phyloP scores from a whole-genome alignment of 805 yeast species.

The Candida dajiaensis region DNA sequence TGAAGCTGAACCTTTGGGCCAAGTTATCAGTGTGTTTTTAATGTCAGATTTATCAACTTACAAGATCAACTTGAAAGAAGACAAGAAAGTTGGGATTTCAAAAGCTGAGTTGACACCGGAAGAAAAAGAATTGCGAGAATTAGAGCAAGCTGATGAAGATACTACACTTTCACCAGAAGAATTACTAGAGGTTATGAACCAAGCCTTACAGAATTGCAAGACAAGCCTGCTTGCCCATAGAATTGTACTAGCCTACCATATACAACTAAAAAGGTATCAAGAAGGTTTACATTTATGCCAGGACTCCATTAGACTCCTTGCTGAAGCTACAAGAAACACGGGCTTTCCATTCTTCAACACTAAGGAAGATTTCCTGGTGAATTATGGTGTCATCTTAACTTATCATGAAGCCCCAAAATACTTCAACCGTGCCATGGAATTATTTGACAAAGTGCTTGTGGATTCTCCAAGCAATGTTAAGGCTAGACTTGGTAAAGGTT shows the following conservation, averaged over 20 bases:
- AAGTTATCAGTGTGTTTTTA: conserved; percentile 54
- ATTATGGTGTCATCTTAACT: conserved; percentile 71
- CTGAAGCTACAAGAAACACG: conserved; percentile 38
- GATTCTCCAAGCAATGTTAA: conserved; percentile 40
- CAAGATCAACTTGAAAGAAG: conserved; percentile 16
- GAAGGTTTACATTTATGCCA: conserved; percentile 56
- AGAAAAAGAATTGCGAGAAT: conserved; percentile 20
- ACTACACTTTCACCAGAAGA: conserved; percentile 39
- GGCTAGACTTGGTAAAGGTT: conserved; percentile 79
- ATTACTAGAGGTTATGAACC: conserved; percentile 41
- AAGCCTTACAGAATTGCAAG: conserved; percentile 42
- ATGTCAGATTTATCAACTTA: conserved; percentile 67
- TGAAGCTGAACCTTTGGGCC: conserved; percentile 56
- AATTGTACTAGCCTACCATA: conserved; percentile 53
- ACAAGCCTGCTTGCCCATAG: conserved; percentile 57
- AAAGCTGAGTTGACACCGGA: conserved; percentile 19
- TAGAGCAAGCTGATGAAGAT: conserved; percentile 20
- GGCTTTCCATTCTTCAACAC: conserved; percentile 47
- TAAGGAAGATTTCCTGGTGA: conserved; percentile 52
- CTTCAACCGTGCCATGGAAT: conserved; percentile 62
- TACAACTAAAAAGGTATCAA: conserved; percentile 57
- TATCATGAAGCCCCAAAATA: conserved; percentile 90
- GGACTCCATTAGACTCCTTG: conserved; percentile 50
- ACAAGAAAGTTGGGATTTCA: conserved; percentile 11
- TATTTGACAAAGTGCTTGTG: conserved; percentile 58